These are phyloP conservation scores for Neurospora sp. DNA, from an alignment of 2,329 filamentous ascomycete species.

Conservation along the genomic window DNA sequence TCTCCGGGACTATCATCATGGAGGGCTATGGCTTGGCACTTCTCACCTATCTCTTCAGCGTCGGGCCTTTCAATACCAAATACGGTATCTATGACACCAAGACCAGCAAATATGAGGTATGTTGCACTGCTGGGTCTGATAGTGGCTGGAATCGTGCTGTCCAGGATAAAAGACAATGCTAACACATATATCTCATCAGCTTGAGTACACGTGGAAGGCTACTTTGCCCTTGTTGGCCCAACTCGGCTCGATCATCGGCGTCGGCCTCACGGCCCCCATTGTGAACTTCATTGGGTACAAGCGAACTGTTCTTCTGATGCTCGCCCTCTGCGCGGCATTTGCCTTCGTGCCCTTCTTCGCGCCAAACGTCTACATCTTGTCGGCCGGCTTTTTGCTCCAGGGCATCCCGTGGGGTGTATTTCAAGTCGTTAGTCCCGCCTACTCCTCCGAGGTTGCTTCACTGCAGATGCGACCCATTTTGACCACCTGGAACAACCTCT, in stretches of 20 bases:
- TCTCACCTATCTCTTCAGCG: conserved; percentile 14
- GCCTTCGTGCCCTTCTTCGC: conserved; percentile 13
- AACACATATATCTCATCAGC: conserved; percentile 2
- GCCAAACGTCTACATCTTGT: conserved; percentile 8
- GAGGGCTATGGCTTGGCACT: conserved; percentile 15
- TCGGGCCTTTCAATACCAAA: conserved; percentile 8
- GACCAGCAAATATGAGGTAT: neutral
- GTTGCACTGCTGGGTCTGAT: neutral
- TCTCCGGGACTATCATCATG: conserved; percentile 18
- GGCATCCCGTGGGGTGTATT: conserved; percentile 45
- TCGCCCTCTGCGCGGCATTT: conserved; percentile 3
- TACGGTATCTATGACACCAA: conserved; percentile 3
- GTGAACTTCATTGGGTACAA: conserved; percentile 10
- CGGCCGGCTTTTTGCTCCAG: conserved; percentile 11
- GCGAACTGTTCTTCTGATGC: conserved; percentile 9
- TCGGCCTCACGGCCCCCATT: conserved; percentile 8
- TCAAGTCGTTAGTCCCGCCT: conserved; percentile 40
- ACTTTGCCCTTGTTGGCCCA: conserved; percentile 12
- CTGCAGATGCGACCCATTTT: conserved; percentile 39
- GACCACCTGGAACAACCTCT: conserved; percentile 46
- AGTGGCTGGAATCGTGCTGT: neutral
- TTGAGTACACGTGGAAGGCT: conserved; percentile 9
- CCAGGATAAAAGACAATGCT: neutral
- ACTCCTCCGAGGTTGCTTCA: conserved; percentile 43
- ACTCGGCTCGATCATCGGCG: conserved; percentile 13